Conservation (phyloP, 805 yeast species). For the Starmerella etchellsii region DNA sequence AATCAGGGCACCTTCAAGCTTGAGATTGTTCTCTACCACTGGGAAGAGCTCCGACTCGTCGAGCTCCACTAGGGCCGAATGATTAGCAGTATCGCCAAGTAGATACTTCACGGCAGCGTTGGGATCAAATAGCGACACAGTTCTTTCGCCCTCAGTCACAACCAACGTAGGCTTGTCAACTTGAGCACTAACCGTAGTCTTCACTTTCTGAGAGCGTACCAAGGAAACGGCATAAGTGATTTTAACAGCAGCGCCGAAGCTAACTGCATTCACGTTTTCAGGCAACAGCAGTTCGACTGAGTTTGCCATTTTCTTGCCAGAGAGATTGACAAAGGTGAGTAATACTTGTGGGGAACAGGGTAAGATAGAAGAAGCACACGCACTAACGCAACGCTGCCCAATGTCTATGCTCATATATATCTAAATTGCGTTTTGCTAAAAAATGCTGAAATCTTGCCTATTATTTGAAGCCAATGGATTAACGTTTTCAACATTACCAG, state of each 20-base stretch:
- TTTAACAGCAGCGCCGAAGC: constrained; percentile 25
- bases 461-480: background rate
- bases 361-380: no score
- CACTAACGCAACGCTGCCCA: no score
- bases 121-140: constrained; percentile 32
- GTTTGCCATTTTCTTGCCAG: background rate
- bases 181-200: constrained; percentile 19
- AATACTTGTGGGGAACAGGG: no score
- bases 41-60: constrained; percentile 32
- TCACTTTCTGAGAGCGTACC: constrained; percentile 23
- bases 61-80: constrained; percentile 23
- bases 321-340: no score
- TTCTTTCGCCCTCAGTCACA: constrained; percentile 9
- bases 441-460: background rate
- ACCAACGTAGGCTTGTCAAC: constrained; percentile 14
- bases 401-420: background rate
- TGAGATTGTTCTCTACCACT: constrained; percentile 10
- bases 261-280: constrained; percentile 13
- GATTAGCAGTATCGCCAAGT: constrained; percentile 10
- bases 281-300: constrained; percentile 19
- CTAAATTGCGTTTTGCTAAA: background rate
- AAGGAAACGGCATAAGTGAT: constrained; percentile 33
- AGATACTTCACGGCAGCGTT: constrained; percentile 42
- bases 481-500: background rate
- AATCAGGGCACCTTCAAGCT: constrained; percentile 19